These are phyloP conservation scores for Acer saccharum DNA, from an alignment of 345 rosid species.

Conservation along the genomic window DNA sequence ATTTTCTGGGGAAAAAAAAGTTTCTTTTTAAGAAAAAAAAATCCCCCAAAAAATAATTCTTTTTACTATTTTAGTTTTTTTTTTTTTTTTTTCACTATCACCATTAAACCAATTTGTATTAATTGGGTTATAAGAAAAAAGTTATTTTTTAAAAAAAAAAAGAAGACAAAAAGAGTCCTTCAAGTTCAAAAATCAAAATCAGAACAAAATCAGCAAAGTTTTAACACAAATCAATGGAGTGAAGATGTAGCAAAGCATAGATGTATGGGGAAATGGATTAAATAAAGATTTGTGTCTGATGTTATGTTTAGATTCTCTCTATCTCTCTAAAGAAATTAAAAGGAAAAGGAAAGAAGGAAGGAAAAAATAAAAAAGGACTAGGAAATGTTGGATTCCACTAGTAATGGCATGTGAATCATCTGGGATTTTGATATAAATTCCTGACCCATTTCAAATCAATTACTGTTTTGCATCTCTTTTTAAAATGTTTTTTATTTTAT, in stretches of 20 bases:
- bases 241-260: constrained; percentile 1
- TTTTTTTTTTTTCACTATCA: too few relatives aligned
- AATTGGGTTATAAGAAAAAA: too few relatives aligned
- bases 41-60: background rate
- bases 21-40: background rate
- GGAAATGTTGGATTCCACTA: constrained; percentile 12
- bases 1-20: background rate
- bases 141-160: too few relatives aligned
- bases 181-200: background rate
- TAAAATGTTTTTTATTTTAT: background rate
- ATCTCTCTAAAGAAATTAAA: background rate
- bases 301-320: background rate
- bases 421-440: background rate
- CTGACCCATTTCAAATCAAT: constrained; percentile 2
- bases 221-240: constrained; percentile 13
- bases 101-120: background rate
- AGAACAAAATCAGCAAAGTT: background rate
- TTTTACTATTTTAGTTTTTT: background rate
- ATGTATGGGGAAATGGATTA: constrained; percentile 1
- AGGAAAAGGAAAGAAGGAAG: background rate
- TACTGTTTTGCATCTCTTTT: background rate
- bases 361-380: background rate
- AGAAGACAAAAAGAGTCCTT: too few relatives aligned
- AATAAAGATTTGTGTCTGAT: background rate
- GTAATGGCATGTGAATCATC: background rate